Conservation (phyloP, 805 yeast species). For the Candida coleopterorum region DNA sequence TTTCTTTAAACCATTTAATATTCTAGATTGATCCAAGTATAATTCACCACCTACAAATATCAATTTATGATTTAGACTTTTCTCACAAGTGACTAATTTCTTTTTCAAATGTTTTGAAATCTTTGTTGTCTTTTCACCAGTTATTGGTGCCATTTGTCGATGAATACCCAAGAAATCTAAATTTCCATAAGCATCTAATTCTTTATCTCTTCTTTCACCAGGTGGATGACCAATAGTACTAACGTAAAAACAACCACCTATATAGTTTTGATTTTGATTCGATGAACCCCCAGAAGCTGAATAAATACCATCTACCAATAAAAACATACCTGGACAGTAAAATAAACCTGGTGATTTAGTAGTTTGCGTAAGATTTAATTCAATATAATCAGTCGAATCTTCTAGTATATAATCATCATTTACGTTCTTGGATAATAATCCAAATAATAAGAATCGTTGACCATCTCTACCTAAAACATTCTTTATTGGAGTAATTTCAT, state of each 20-base stretch:
- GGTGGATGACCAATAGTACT: constrained; percentile 83
- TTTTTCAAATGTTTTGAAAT: constrained; percentile 57
- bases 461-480: constrained; percentile 85
- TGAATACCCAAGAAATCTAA: constrained; percentile 59
- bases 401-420: constrained; percentile 73
- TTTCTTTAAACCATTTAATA: constrained; percentile 62
- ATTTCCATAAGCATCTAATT: constrained; percentile 72
- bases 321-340: constrained; percentile 70
- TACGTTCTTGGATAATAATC: constrained; percentile 59
- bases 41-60: constrained; percentile 74
- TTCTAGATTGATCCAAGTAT: constrained; percentile 53
- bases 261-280: constrained; percentile 22
- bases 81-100: constrained; percentile 54
- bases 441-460: constrained; percentile 68
- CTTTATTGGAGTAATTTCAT: constrained; percentile 64
- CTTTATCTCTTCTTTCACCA: constrained; percentile 64
- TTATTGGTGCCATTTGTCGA: constrained; percentile 18
- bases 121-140: constrained; percentile 41
- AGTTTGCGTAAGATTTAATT: constrained; percentile 59
- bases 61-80: constrained; percentile 54
- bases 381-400: constrained; percentile 74
- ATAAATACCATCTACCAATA: constrained; percentile 82
- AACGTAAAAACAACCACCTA: constrained; percentile 58
- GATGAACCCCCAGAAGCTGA: constrained; percentile 52
- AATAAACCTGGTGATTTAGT: constrained; percentile 60